These are phyloP conservation scores for Spencermartinsiella ligniputridi DNA, from an alignment of 1,139 yeast species.

Conservation along the genomic window DNA sequence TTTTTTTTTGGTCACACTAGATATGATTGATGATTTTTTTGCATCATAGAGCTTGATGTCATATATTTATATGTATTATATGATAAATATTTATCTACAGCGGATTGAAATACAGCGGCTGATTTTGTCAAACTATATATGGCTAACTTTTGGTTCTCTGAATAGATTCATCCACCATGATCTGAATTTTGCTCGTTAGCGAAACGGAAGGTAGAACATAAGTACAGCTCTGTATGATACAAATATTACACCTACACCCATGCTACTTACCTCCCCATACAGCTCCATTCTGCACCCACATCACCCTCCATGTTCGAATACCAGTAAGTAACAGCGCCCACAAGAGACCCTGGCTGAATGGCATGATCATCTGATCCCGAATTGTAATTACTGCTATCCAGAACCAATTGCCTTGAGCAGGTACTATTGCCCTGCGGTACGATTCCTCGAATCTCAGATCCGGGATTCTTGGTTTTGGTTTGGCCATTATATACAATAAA, in stretches of 20 bases:
- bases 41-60: too few species aligned
- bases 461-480: conserved; percentile 23
- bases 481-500: too few species aligned
- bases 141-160: too few species aligned
- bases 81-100: too few species aligned
- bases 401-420: conserved; percentile 30
- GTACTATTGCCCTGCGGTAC: conserved; percentile 29
- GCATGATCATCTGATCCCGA: conserved; percentile 36
- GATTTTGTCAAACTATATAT: too few species aligned
- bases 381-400: conserved; percentile 29
- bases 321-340: conserved; percentile 42
- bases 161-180: not conserved
- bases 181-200: not conserved
- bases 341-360: conserved; percentile 48
- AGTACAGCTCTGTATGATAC: not conserved
- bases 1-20: too few species aligned
- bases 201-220: conserved; percentile 25
- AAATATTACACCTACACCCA: conserved; percentile 23
- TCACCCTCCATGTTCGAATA: conserved; percentile 39
- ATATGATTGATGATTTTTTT: too few species aligned
- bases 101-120: too few species aligned
- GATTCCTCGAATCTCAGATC: conserved; percentile 33
- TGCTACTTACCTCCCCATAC: too few species aligned
- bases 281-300: conserved; percentile 17
- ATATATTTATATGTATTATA: too few species aligned